These are phyloP conservation scores for Penicillium sp. DNA, from an alignment of 2,329 filamentous ascomycete genomes.

Conservation along the genomic window DNA sequence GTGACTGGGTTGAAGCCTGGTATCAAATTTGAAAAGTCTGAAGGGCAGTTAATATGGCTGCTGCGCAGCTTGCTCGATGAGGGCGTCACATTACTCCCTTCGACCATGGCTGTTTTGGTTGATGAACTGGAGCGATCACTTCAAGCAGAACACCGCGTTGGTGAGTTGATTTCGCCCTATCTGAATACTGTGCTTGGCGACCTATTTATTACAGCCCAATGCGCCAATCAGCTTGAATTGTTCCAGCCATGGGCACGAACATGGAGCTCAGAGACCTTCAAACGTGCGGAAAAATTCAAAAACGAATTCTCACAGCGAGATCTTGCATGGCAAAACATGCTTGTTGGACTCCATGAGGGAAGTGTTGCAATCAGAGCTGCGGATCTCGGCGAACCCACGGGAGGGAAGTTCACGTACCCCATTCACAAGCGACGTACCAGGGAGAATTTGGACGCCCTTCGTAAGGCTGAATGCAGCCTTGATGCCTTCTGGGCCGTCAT, in stretches of 20 bases:
- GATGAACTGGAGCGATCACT: conserved; percentile 54
- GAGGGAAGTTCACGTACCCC: conserved; percentile 51
- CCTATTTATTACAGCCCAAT: conserved; percentile 50
- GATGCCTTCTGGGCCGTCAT: conserved; percentile 50
- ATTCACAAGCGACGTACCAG: conserved; percentile 50
- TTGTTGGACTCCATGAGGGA: conserved; percentile 1
- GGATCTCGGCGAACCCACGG: conserved; percentile 26
- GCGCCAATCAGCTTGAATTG: conserved; percentile 46
- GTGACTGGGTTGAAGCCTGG: not conserved
- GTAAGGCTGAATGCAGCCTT: conserved; percentile 50
- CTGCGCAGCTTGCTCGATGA: conserved; percentile 26
- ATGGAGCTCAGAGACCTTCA: conserved; percentile 36
- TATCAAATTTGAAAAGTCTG: not conserved
- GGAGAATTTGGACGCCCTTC: conserved; percentile 48
- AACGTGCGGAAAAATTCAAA: conserved; percentile 11
- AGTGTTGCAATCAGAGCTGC: conserved; percentile 23
- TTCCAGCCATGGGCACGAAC: conserved; percentile 53
- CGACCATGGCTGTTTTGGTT: conserved; percentile 39
- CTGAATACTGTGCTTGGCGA: conserved; percentile 45
- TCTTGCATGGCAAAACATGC: not conserved
- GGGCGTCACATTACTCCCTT: conserved; percentile 35
- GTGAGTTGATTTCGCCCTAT: conserved; percentile 41
- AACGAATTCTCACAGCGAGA: not conserved
- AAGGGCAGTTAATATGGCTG: conserved; percentile 6
- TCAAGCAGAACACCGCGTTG: conserved; percentile 37